Base-by-base conservation (phyloP, 2,329 filamentous ascomycete genomes). In the Pseudofabraea citricarpa region DNA sequence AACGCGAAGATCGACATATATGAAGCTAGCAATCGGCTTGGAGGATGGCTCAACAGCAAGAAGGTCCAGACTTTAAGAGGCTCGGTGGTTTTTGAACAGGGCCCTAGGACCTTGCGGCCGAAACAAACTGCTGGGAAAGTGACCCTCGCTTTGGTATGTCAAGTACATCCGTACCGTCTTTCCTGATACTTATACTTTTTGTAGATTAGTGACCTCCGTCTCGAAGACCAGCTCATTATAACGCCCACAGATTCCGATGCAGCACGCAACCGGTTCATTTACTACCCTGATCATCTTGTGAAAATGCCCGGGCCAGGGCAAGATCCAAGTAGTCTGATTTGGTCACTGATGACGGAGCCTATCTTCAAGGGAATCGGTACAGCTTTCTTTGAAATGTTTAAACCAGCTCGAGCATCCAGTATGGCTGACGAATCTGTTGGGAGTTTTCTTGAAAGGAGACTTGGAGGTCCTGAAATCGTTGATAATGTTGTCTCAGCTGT, bases 221-320 rank as follows among this genome's bases (percentile, higher is more conserved):
- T 89, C 29, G 54, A 68, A 36, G 62, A 79, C 42, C 68, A 84
- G 45, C 60, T 88, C 23, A 62, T 81, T 40, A 68, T 68, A 56
- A 81, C 72, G 36, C 64, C 64, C 4, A 75, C 66, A 32, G 61
- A 60, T 22, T 71, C 75, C 5, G 66, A 74, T 41, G 72, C 73
- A 41, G 71, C 80, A 8, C 64, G 62, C 43, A 84, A 83, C 59
- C 85, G 90, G 49, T 96, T 83, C 64, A 71, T 97, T 47, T 96
- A 93, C 73, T 95, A 94, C 58, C 87, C 87, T 2, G 86, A 95
- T 61, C 87, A 83, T 57, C 75, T 93, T 22, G 84, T 89, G 41
- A 71, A 72, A 19, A 64, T 87, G 56, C 81, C 81, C 6, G 65
- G 66, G 7, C 70, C 65, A 0, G 54, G 64, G 15, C 56, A 60